Evolutionary conservation across 352 stramenopile genomes (phyloP), one percentile per base, ranked within the genome.

Genomic region (Globisporangium lucens): DNA sequence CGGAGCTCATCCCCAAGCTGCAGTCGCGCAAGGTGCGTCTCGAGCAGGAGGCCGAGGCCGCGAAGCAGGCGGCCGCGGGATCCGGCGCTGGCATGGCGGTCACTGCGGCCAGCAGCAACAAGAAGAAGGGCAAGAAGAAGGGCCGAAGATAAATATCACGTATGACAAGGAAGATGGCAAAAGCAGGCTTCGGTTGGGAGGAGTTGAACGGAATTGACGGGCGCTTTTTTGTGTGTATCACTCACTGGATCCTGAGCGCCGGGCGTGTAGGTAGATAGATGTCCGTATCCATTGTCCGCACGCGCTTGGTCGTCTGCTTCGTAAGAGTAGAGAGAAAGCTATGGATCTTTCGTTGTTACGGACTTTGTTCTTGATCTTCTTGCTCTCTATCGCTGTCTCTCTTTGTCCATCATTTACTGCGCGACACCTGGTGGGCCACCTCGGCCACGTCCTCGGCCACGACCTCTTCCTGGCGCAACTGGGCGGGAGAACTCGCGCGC

Each of bases 121-220:
- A 94, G 78, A 95, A 95, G 79, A 95, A 95, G 72, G 76, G 78
- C 60, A 91, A 91, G 78, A 94, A 95, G 76, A 95, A 95, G 79
- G 84, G 85, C 51, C 82, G 85, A 66, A 90, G 82, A 88, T 95
- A 93, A 87, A 71, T 22, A 51, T 22, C 43, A 51, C 15, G 43
- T 20, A 20, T 36, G 47, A 13, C 4, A 22, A 38, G 5, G 27
- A 7, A 35, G 55, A 47, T 5, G 22, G 2, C n/a, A 51, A 22
- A 46, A 22, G n/a, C 22, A 13, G 22, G 36, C 6, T 15, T 15
- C 0, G 17, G 29, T 3, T 15, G 17, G 15, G 17, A 29, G 17
- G 15, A 41, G 5, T 41, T 17, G 22, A 35, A 33, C 43, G n/a
- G 8, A 22, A 47, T 47, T 0, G 24, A 24, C 24, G 24, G 41